Base-by-base conservation (phyloP, 116 monocot species). In the Thalassia testudinum region DNA sequence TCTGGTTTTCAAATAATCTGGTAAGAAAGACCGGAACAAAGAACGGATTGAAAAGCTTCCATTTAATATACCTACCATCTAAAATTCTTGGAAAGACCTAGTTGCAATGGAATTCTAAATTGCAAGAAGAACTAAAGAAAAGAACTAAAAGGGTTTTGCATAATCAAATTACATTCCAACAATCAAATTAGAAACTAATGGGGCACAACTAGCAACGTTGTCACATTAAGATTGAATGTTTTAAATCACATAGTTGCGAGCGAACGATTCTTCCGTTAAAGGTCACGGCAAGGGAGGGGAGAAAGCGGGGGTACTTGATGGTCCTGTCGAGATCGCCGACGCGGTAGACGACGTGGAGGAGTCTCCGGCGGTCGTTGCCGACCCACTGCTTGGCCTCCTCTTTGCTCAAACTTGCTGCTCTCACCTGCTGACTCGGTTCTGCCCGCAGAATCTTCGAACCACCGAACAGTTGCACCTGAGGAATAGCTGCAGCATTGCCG, bases 321-420 rank as follows among this genome's bases (percentile, higher is more conserved):
- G 91, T 91, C 73, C 66, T 85, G 19, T 91, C 91, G 52, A 91
- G 37, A 59, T 91, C 82, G 16, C 82, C 91, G 15, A 85, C 91
- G 60, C 82, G 78, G 62, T 91, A 91, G 23, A 91, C 91, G 59
- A 85, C 91, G 65, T 91, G 91, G 51, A 91, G 78, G 5, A 81
- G 59, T 61, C 85, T 85, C 24, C 82, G 38, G 12, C 62, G 78
- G 21, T 91, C 91, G 38, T 66, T 76, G 44, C 78, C 81, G 24
- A 60, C 78, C 91, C 91, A 91, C 38, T 78, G 78, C 21, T 74
- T 53, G 5, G 71, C 64, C 27, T 73, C 76, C 56, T 79, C 58
- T 59, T 77, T 58, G 37, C 59, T 74, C 43, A 70, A 28, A 53
- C 66, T 67, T 51, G 77, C 57, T 43, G 74, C 63, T 50, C 49